Percentiles rank a stretch among this genome's conserved stretches.
phyloP scores from a whole-genome alignment of 1,284 basidiomycete species.

The Irpex rosettiformis region DNA sequence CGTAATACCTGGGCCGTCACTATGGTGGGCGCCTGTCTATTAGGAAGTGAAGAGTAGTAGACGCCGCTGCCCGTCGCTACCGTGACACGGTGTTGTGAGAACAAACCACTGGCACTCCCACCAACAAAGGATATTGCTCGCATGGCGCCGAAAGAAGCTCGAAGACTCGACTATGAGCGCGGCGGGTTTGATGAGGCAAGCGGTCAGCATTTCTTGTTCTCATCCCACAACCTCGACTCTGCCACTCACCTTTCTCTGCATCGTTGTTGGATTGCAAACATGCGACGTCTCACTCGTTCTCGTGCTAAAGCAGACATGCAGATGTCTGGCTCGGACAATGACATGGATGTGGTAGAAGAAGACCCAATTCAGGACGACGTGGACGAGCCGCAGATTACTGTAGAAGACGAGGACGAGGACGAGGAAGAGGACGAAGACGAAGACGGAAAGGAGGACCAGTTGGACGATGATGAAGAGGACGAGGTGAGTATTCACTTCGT shows the following conservation, averaged over 20 bases:
- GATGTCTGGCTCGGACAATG: conserved; percentile 10
- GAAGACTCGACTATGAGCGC: conserved; percentile 5
- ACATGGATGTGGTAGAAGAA: conserved; percentile 13
- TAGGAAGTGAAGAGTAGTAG: too few relatives aligned
- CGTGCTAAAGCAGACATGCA: conserved; percentile 13
- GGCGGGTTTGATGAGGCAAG: conserved; percentile 12
- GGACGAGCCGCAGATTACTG: conserved; percentile 23
- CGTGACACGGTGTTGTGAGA: background rate
- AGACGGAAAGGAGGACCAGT: conserved; percentile 25
- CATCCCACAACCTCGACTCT: background rate
- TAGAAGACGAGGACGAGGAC: conserved; percentile 24
- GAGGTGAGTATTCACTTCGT: conserved; percentile 2
- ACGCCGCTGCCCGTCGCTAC: too few relatives aligned
- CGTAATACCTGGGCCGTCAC: background rate
- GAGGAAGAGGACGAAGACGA: conserved; percentile 25
- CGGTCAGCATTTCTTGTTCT: conserved; percentile 12
- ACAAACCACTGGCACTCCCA: background rate
- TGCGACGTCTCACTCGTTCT: conserved; percentile 13
- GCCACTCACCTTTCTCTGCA: conserved; percentile 3
- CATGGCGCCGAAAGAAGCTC: conserved; percentile 15
- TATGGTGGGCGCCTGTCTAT: background rate
- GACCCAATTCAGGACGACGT: conserved; percentile 11
- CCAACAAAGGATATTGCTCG: conserved; percentile 4
- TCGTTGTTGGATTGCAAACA: background rate
- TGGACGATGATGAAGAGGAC: conserved; percentile 31